phyloP scores from a whole-genome alignment of 2,329 filamentous ascomycete genomes.

The Talaromyces sp. region DNA sequence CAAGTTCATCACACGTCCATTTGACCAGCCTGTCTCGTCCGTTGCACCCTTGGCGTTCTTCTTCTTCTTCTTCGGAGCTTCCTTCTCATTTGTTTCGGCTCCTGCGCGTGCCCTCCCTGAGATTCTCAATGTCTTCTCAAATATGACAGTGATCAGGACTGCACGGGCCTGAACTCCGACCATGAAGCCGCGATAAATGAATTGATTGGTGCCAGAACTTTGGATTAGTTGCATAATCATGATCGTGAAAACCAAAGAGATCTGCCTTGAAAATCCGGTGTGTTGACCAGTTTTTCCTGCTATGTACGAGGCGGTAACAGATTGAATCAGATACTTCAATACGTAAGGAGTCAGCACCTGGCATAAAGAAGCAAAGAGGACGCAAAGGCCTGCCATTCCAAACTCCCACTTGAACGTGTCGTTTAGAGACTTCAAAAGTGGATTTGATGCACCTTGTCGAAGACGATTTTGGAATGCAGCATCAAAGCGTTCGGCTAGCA shows the following conservation, averaged over 20 bases:
- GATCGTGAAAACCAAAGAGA: neutral
- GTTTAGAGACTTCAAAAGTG: neutral
- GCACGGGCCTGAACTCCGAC: constrained; percentile 1
- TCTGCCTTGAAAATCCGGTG: neutral
- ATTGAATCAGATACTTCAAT: constrained; percentile 1
- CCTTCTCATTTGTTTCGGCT: neutral
- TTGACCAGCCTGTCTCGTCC: neutral
- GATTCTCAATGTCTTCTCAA: constrained; percentile 1
- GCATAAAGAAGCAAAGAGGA: neutral
- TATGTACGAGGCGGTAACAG: neutral
- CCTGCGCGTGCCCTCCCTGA: neutral
- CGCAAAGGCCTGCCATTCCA: neutral
- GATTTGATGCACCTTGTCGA: neutral
- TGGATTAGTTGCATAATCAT: constrained; percentile 1
- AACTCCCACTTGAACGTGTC: constrained; percentile 1
- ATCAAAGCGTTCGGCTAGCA: neutral
- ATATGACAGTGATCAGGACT: neutral
- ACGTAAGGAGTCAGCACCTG: neutral
- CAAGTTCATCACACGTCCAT: constrained; percentile 2
- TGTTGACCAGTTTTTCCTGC: neutral
- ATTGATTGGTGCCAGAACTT: neutral
- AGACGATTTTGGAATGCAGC: neutral
- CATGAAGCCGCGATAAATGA: neutral
- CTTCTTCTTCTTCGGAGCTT: neutral
- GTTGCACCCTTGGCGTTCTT: neutral